Conservation (phyloP, 768 basidiomycete species). For the Lyophyllum shimeji region DNA sequence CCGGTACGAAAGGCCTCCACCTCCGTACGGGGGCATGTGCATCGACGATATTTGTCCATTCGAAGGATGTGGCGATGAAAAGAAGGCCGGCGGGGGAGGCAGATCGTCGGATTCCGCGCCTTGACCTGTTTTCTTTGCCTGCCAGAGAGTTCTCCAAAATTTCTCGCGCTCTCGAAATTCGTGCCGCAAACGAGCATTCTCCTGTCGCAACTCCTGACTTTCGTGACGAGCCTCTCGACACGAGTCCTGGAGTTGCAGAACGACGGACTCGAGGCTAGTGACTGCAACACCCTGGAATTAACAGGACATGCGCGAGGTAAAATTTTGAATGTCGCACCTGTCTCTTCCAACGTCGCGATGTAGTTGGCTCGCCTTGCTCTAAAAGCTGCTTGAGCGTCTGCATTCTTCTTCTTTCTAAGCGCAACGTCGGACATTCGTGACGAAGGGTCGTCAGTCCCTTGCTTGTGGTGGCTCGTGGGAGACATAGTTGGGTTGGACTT, state of each 20-base stretch:
- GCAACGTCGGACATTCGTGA: constrained; percentile 63
- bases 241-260: constrained; percentile 80
- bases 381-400: constrained; percentile 86
- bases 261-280: constrained; percentile 82
- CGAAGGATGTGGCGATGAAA: constrained; percentile 32
- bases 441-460: constrained; percentile 32
- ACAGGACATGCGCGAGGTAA: constrained; percentile 12
- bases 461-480: constrained; percentile 31
- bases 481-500: constrained; percentile 37
- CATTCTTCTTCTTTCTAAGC: constrained; percentile 85
- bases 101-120: constrained; percentile 52
- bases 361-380: constrained; percentile 81
- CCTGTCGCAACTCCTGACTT: constrained; percentile 58
- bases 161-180: constrained; percentile 73
- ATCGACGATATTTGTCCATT: constrained; percentile 32
- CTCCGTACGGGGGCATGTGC: constrained; percentile 34
- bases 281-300: constrained; percentile 41
- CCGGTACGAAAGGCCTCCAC: constrained; percentile 46
- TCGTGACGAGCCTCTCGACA: constrained; percentile 68
- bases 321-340: constrained; percentile 39
- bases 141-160: constrained; percentile 69
- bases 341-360: constrained; percentile 85
- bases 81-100: constrained; percentile 46
- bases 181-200: constrained; percentile 62
- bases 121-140: constrained; percentile 58